Base-by-base conservation (phyloP, 2,329 filamentous ascomycete species). In the Aspergillus luchuensis region DNA sequence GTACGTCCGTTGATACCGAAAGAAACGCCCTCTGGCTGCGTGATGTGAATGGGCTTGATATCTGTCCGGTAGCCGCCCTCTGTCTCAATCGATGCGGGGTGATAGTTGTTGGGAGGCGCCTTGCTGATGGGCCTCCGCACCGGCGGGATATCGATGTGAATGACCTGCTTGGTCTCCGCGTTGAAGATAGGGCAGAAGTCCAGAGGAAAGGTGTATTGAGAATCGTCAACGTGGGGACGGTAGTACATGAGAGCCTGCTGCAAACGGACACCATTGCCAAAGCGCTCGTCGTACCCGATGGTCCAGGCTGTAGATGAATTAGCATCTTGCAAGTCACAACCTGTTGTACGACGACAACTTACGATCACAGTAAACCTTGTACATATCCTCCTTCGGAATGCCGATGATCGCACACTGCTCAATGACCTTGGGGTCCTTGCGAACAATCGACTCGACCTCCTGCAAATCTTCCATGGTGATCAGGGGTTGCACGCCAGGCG, bases 231-330 rank as follows among this genome's bases (percentile, higher is more conserved):
- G 68, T 94, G 84, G 3, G 92, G 92, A 15, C 93, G 88, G 77
- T 96, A 97, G 82, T 97, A 97, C 92, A 97, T 96, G 57, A 97
- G 81, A 2, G 92, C 93, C 78, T 97, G 93, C 78, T 97, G 93
- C 4, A 97, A 85, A 57, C 93, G 88, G 47, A 91, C 82, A 47
- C 82, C 82, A 73, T 80, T 94, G 63, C 92, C 93, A 70, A 92
- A 95, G 48, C 93, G 89, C 79, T 96, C 91, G 69, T 97, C 93
- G 73, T 92, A 96, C 52, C 93, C 93, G 76, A 97, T 96, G 0
- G 93, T 96, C 93, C 93, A 97, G 10, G 91, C 85, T 87, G 63
- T 53, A 38, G 2, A 11, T 8, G 11, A 10, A 23, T 69, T 28
- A 67, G 59, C 33, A 19, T 19, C 11, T 23, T n/a, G n/a, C 7